A percentile compares a stretch with the other conserved stretches of the same genome.
These are phyloP conservation scores for Xylariaceae sp. DNA, from an alignment of 2,329 filamentous ascomycete genomes.

Conservation along the genomic window DNA sequence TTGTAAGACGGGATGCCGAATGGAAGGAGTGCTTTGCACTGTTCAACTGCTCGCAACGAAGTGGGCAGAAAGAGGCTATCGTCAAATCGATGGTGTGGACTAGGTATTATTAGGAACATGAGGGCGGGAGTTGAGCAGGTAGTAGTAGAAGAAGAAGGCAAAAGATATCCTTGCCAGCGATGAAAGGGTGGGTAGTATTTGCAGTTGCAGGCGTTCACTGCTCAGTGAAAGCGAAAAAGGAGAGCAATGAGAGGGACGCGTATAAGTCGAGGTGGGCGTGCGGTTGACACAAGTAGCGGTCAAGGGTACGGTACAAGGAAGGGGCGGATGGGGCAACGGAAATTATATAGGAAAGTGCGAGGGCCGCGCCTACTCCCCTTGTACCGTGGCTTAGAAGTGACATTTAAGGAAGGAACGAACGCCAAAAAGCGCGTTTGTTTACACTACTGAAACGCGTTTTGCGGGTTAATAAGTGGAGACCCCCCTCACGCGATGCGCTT, in stretches of 20 bases:
- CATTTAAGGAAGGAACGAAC: constrained; percentile 10
- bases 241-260: constrained; percentile 3
- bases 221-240: constrained; percentile 13
- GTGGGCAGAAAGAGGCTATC: constrained; percentile 11
- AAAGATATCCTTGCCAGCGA: constrained; percentile 10
- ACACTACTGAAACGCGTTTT: constrained; percentile 19
- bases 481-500: constrained; percentile 3
- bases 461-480: constrained; percentile 11
- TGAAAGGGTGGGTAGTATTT: constrained; percentile 12
- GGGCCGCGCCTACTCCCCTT: constrained; percentile 12
- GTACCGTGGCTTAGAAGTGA: constrained; percentile 17
- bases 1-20: not conserved
- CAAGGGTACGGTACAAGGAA: constrained; percentile 18
- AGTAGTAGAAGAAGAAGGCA: not conserved
- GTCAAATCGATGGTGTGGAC: constrained; percentile 5
- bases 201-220: constrained; percentile 2
- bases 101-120: not conserved
- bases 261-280: constrained; percentile 6
- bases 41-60: constrained; percentile 10
- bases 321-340: constrained; percentile 4
- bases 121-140: too few species aligned
- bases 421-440: constrained; percentile 22
- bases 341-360: constrained; percentile 4
- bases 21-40: not conserved
- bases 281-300: constrained; percentile 20